phyloP scores from a whole-genome alignment of 169 alveolate genomes.

The Sarcocystis neurona region DNA sequence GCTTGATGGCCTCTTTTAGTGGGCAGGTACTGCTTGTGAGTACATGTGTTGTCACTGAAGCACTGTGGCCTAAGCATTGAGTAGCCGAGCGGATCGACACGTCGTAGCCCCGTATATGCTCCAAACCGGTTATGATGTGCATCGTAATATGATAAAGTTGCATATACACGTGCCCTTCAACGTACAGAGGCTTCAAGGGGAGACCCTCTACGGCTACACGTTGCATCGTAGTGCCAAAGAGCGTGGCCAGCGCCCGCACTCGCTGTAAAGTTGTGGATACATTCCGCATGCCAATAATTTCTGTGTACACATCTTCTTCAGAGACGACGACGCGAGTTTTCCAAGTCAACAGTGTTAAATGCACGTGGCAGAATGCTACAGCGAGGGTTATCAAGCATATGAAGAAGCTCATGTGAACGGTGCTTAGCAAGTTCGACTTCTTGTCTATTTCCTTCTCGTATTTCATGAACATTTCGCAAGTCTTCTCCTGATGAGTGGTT shows the following conservation, averaged over 20 bases:
- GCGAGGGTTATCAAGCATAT: background rate
- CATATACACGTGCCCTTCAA: background rate
- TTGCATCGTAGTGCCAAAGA: slow-evolving; percentile 15
- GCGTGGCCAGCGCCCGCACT: slow-evolving; percentile 19
- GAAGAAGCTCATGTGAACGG: slow-evolving; percentile 7
- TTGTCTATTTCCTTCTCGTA: slow-evolving; percentile 9
- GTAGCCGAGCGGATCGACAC: slow-evolving; percentile 34
- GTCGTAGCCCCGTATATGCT: slow-evolving; percentile 20
- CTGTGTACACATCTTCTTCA: slow-evolving; percentile 42
- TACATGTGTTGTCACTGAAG: background rate
- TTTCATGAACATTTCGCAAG: slow-evolving; percentile 10
- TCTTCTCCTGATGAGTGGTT: slow-evolving; percentile 51
- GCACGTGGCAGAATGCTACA: background rate
- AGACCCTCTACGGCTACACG: background rate
- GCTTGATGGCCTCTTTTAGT: background rate
- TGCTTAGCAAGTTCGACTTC: background rate
- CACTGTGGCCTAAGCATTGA: background rate
- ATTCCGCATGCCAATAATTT: slow-evolving; percentile 30
- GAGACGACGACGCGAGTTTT: slow-evolving; percentile 29
- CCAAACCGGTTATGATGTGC: slow-evolving; percentile 29
- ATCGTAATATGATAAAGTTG: slow-evolving; percentile 14
- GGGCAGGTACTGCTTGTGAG: background rate
- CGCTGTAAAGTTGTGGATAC: slow-evolving; percentile 27
- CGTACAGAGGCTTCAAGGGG: slow-evolving; percentile 21
- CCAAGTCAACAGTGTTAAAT: background rate